These are phyloP conservation scores for Leishmania turanica DNA, from an alignment of 208 protist genomes.

Conservation along the genomic window DNA sequence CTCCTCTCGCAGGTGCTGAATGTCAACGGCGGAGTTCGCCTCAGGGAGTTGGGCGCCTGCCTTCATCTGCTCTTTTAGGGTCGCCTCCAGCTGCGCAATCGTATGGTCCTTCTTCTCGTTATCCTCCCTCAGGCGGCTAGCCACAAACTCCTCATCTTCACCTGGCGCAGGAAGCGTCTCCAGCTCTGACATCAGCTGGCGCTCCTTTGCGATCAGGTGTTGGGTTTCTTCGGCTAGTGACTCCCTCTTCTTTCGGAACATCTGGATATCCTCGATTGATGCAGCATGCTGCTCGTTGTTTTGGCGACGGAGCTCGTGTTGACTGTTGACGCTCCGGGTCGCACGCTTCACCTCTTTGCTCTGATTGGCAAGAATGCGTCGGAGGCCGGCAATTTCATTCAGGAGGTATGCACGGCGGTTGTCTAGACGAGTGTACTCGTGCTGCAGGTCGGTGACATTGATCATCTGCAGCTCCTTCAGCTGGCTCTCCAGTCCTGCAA, in stretches of 20 bases:
- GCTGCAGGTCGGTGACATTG: constrained; percentile 72
- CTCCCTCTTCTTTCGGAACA: constrained; percentile 71
- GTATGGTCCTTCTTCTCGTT: constrained; percentile 53
- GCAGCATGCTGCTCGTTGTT: constrained; percentile 71
- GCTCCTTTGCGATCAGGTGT: constrained; percentile 32
- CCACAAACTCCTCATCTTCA: constrained; percentile 34
- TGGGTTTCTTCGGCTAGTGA: constrained; percentile 38
- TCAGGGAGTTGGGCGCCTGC: neutral
- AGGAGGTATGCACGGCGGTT: constrained; percentile 56
- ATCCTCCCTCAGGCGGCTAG: constrained; percentile 44
- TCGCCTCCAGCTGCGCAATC: constrained; percentile 57
- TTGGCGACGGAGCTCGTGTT: constrained; percentile 56
- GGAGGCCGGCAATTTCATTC: constrained; percentile 81
- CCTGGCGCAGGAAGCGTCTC: constrained; percentile 23
- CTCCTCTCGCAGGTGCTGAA: constrained; percentile 69
- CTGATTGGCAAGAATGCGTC: constrained; percentile 82
- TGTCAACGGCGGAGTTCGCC: constrained; percentile 25
- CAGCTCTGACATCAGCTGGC: constrained; percentile 26
- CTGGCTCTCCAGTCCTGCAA: constrained; percentile 55
- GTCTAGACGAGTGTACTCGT: constrained; percentile 70
- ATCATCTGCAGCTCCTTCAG: constrained; percentile 52
- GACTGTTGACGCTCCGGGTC: constrained; percentile 46
- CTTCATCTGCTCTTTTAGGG: constrained; percentile 33
- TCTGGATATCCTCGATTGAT: constrained; percentile 63
- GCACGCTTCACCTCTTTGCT: constrained; percentile 64